Percentiles rank a stretch among this genome's conserved stretches.
phyloP scores from a whole-genome alignment of 495 filamentous ascomycete genomes.

The Filosporella fistucella region DNA sequence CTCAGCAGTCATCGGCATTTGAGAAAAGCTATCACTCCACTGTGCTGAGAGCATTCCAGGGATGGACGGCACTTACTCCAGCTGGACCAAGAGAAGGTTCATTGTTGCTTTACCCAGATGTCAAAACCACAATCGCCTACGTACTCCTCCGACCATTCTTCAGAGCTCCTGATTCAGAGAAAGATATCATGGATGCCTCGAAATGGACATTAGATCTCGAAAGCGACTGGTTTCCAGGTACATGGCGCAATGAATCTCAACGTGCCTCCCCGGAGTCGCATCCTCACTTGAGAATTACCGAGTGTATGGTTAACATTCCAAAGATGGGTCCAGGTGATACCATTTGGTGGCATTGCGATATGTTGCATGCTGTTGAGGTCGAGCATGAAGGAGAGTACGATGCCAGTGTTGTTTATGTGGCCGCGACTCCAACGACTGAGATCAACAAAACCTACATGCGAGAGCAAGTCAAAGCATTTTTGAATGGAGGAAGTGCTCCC shows the following conservation, averaged over 20 bases:
- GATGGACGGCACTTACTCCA: slow-evolving; percentile 20
- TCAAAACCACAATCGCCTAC: slow-evolving; percentile 16
- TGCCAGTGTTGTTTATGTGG: slow-evolving; percentile 16
- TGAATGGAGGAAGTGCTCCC: neutral
- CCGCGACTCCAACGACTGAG: slow-evolving; percentile 15
- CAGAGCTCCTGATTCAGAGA: slow-evolving; percentile 3
- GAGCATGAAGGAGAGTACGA: slow-evolving; percentile 14
- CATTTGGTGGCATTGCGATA: slow-evolving; percentile 23
- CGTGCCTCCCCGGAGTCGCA: slow-evolving; percentile 7
- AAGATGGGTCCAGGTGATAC: slow-evolving; percentile 17
- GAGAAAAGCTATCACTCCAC: slow-evolving; percentile 10
- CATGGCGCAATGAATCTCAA: slow-evolving; percentile 11
- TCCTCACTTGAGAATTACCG: slow-evolving; percentile 15
- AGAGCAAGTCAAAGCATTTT: neutral
- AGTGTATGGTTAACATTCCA: slow-evolving; percentile 16
- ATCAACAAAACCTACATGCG: slow-evolving; percentile 13
- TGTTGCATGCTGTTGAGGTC: slow-evolving; percentile 20
- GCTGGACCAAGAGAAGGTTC: slow-evolving; percentile 14
- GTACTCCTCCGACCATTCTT: slow-evolving; percentile 19
- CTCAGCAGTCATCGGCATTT: slow-evolving; percentile 4
- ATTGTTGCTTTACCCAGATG: slow-evolving; percentile 15
- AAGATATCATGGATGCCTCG: slow-evolving; percentile 16
- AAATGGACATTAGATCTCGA: slow-evolving; percentile 18
- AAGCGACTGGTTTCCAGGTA: slow-evolving; percentile 18
- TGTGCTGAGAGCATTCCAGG: slow-evolving; percentile 20